Conservation (phyloP, 2,329 filamentous ascomycete genomes). For the Alternaria infectoria region DNA sequence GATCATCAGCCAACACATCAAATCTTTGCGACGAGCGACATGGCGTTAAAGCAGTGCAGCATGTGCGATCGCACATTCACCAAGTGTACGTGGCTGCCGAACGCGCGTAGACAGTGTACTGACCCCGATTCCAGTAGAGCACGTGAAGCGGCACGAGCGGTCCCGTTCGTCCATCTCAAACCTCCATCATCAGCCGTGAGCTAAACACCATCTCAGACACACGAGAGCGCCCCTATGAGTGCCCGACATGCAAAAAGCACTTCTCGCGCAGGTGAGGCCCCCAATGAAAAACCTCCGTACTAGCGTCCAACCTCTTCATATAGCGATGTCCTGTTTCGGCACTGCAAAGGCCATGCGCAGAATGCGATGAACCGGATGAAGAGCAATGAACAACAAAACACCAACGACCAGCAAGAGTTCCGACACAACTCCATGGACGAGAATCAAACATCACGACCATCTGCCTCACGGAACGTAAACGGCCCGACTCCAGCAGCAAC, state of each 20-base stretch:
- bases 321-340: conserved; percentile 59
- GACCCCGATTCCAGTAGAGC: conserved; percentile 44
- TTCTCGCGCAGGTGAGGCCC: conserved; percentile 59
- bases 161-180: conserved; percentile 54
- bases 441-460: conserved; percentile 23
- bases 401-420: conserved; percentile 31
- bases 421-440: conserved; percentile 21
- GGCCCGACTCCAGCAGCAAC: conserved; percentile 27
- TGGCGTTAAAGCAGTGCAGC: conserved; percentile 50
- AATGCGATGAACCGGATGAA: conserved; percentile 47
- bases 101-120: conserved; percentile 1
- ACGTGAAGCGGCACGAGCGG: conserved; percentile 62
- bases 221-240: conserved; percentile 62
- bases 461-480: conserved; percentile 21
- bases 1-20: conserved; percentile 18
- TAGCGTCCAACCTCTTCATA: conserved; percentile 24
- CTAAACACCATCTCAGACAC: conserved; percentile 53
- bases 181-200: conserved; percentile 1
- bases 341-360: conserved; percentile 59
- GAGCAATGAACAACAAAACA: conserved; percentile 35
- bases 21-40: conserved; percentile 20
- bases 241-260: conserved; percentile 60
- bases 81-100: conserved; percentile 41
- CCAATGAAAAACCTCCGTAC: conserved; percentile 15
- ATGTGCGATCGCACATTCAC: conserved; percentile 62